Evolutionary conservation across 169 alveolate genomes (phyloP).

Genomic region (Theileria parva): DNA sequence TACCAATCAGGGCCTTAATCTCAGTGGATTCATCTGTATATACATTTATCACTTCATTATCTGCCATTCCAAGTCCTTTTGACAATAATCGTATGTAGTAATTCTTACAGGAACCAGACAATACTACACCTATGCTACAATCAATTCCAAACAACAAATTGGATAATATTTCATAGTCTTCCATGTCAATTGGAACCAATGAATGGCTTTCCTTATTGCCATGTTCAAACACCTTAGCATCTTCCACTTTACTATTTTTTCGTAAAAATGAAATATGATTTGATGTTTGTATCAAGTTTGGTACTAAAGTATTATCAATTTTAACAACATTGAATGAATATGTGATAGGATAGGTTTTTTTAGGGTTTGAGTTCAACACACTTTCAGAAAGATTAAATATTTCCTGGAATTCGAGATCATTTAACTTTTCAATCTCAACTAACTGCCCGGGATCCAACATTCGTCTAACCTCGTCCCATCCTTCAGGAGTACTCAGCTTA

Average conservation of each 20-base stretch:
- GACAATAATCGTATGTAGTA: constrained; percentile 48
- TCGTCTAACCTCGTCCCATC: background rate
- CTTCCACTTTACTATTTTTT: background rate
- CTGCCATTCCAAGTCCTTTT: constrained; percentile 28
- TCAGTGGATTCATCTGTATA: constrained; percentile 81
- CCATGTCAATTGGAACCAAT: background rate
- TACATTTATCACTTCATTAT: constrained; percentile 31
- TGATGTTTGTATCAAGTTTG: constrained; percentile 23
- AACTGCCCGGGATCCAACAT: background rate
- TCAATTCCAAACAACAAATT: constrained; percentile 59
- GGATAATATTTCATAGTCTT: constrained; percentile 25
- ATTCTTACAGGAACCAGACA: constrained; percentile 40
- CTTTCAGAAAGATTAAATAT: background rate
- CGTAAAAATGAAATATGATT: constrained; percentile 39
- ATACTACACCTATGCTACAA: constrained; percentile 30
- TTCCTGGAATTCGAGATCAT: background rate
- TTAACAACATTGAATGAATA: background rate
- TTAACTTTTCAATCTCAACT: background rate
- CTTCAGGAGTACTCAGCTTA: background rate
- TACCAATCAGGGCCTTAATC: constrained; percentile 75
- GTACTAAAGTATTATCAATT: background rate
- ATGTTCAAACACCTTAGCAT: constrained; percentile 13
- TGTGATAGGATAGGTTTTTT: background rate
- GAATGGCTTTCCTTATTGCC: constrained; percentile 11
- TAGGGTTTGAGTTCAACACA: background rate